phyloP scores from a whole-genome alignment of 371 early-diverging fungal genomes.

The Astathelohania contejeani region DNA sequence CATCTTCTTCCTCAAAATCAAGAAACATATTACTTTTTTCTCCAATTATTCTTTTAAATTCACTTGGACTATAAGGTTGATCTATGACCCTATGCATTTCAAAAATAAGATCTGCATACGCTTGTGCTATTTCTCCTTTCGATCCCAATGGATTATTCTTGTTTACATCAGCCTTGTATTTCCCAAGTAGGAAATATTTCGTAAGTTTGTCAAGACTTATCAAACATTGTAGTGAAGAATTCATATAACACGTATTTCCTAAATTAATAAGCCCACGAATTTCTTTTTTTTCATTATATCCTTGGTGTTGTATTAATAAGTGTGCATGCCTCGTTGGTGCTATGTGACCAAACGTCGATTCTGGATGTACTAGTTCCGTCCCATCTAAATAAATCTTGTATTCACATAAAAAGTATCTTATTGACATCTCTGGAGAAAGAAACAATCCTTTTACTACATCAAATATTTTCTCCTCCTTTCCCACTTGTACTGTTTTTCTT shows the following conservation, averaged over 20 bases:
- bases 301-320: no score
- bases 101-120: constrained; percentile 57
- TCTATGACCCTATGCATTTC: constrained; percentile 55
- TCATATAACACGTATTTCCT: constrained; percentile 96
- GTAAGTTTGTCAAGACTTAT: constrained; percentile 68
- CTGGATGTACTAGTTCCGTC: no score
- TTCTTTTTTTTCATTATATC: no score
- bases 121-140: constrained; percentile 59
- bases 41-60: constrained; percentile 44
- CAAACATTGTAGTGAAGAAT: constrained; percentile 81
- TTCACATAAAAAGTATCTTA: no score
- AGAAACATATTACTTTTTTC: constrained; percentile 54
- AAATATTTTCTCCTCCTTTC: no score
- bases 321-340: no score
- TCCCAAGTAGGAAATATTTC: constrained; percentile 55
- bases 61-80: constrained; percentile 27
- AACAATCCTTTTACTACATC: no score
- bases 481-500: no score
- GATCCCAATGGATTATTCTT: constrained; percentile 62
- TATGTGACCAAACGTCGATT: no score
- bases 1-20: constrained; percentile 61
- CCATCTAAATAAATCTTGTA: no score
- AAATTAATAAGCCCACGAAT: constrained; percentile 60
- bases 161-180: constrained; percentile 59
- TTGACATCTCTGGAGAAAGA: no score